Evolutionary conservation across 768 basidiomycete genomes (phyloP).

Genomic region (Hirschioporus abietinus): DNA sequence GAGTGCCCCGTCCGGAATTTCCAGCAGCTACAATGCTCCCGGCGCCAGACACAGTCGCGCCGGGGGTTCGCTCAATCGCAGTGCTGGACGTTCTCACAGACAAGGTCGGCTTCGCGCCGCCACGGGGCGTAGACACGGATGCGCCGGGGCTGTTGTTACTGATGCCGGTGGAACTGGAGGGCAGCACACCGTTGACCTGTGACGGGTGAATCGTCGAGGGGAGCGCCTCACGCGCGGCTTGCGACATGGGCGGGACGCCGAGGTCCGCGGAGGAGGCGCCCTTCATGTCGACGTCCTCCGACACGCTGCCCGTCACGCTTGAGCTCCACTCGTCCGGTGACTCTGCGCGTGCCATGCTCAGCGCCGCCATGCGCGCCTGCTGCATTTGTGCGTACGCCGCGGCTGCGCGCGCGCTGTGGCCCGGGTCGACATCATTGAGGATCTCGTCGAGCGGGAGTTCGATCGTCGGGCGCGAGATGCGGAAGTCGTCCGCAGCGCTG

Average conservation of each 20-base stretch:
- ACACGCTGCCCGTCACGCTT: conserved; percentile 2
- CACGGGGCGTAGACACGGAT: background rate
- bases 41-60: conserved; percentile 59
- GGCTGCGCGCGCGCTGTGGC: conserved; percentile 26
- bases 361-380: conserved; percentile 12
- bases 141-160: background rate
- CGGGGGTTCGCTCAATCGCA: conserved; percentile 28
- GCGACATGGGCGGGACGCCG: conserved; percentile 32
- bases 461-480: conserved; percentile 73
- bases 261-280: conserved; percentile 21
- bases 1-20: background rate
- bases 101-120: conserved; percentile 42
- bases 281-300: conserved; percentile 25
- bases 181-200: conserved; percentile 41
- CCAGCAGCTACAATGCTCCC: conserved; percentile 15
- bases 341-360: conserved; percentile 12
- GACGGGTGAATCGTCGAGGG: conserved; percentile 55
- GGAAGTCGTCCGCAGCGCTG: conserved; percentile 44
- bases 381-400: background rate
- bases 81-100: conserved; percentile 51
- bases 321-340: conserved; percentile 4
- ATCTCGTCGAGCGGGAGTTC: conserved; percentile 85
- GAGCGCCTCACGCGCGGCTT: conserved; percentile 33
- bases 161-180: conserved; percentile 38
- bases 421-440: conserved; percentile 44